Base-by-base conservation (phyloP, 2,329 filamentous ascomycete genomes). In the Epichloe aotearoae region DNA sequence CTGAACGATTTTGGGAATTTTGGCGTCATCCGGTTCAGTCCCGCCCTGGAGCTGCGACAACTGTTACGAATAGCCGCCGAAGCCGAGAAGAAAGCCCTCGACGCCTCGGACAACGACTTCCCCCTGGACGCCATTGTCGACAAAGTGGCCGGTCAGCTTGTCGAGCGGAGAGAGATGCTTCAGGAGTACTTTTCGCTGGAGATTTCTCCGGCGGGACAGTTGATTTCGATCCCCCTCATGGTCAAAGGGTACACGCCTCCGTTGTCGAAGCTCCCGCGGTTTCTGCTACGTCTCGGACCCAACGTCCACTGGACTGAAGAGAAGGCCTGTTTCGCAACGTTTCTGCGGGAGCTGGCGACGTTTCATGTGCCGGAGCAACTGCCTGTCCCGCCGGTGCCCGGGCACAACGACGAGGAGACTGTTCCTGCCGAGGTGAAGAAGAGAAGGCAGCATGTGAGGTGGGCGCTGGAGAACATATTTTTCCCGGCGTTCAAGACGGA, bases 1-100 rank as follows among this genome's bases (percentile, higher is more conserved):
- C 76, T 98, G 37, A 95, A 89, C 0, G 89, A 98, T 62, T 98
- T 98, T 67, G 88, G 86, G 2, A 98, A 98, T 64, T 96, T 95
- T 61, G 93, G 93, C 3, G 67, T 74, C 20, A 89, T 98, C 52
- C 81, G 79, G 11, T 88, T 98, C 59, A 79, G 82, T 46, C 86
- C 88, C 2, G 77, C 88, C 0, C 75, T 96, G 1, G 74, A 81
- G 52, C 69, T 98, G 5, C 70, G 74, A 4, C 80, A 86, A 51
- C 66, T 97, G 5, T 74, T 98, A 14, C 69, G 71, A 12, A 77
- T 95, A 41, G 91, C 82, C 1, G 87, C 83, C 1, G 78, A 86
- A 44, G 71, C 81, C 34, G 87, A 95, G 62, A 80, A 80, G 60
- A 67, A 70, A 56, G 46, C 65, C 47, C 46, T 69, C 46, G 47